A percentile compares a stretch with the other conserved stretches of the same genome.
These are phyloP conservation scores for Clonostachys rosea DNA, from an alignment of 2,329 filamentous ascomycete genomes.

Conservation along the genomic window DNA sequence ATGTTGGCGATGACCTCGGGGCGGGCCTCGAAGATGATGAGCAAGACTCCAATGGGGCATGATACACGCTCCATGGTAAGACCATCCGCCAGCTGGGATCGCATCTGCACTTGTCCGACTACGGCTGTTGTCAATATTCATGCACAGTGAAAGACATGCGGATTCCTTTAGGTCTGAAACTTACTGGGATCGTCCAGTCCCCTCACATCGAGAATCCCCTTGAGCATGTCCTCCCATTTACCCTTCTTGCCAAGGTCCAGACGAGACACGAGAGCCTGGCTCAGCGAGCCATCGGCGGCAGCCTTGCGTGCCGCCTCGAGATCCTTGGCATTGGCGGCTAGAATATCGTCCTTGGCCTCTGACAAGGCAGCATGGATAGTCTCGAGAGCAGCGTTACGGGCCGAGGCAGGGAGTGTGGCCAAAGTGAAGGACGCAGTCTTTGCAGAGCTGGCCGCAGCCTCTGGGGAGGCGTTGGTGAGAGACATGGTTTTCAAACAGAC, in stretches of 20 bases:
- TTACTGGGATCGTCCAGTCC: conserved; percentile 79
- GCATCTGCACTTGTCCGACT: conserved; percentile 78
- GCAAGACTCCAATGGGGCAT: conserved; percentile 92
- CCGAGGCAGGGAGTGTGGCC: conserved; percentile 69
- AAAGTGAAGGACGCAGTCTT: conserved; percentile 79
- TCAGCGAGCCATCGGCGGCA: conserved; percentile 70
- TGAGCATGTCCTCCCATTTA: conserved; percentile 97
- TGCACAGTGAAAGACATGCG: neutral
- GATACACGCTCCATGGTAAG: conserved; percentile 83
- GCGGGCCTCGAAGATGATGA: conserved; percentile 97
- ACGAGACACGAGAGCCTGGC: conserved; percentile 78
- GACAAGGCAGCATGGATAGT: conserved; percentile 76
- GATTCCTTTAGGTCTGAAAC: conserved; percentile 16
- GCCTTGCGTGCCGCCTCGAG: conserved; percentile 70
- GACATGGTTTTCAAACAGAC: conserved; percentile 57
- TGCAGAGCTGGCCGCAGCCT: conserved; percentile 72
- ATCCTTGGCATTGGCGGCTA: conserved; percentile 83
- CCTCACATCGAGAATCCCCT: conserved; percentile 86
- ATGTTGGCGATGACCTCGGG: conserved; percentile 99
- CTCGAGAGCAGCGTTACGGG: conserved; percentile 80
- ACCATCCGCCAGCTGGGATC: conserved; percentile 81
- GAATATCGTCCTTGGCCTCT: conserved; percentile 66
- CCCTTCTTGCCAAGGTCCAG: conserved; percentile 81
- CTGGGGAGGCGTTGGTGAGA: conserved; percentile 77
- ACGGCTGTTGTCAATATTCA: conserved; percentile 19